phyloP scores from a whole-genome alignment of 2,329 filamentous ascomycete species.

The Phoma herbarum region DNA sequence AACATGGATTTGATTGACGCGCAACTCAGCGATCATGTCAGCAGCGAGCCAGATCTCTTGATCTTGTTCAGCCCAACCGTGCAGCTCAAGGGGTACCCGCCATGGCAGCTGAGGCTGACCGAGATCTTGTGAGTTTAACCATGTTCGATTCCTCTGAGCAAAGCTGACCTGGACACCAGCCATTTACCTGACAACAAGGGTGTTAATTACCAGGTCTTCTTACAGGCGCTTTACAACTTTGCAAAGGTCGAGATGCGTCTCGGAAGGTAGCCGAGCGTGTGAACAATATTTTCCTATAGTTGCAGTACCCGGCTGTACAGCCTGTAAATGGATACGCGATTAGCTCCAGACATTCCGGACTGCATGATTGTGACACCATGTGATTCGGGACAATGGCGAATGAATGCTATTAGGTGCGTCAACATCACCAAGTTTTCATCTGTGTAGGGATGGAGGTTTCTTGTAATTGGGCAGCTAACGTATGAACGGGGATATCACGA shows the following conservation, averaged over 20 bases:
- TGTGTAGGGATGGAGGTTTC: neutral
- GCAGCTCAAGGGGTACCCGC: constrained; percentile 88
- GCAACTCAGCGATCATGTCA: constrained; percentile 80
- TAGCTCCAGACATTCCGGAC: neutral
- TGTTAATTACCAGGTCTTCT: constrained; percentile 93
- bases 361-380: neutral
- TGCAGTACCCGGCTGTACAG: constrained; percentile 29
- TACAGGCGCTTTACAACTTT: constrained; percentile 83
- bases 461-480: neutral
- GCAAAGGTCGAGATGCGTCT: constrained; percentile 89
- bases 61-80: constrained; percentile 86
- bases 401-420: neutral
- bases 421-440: neutral
- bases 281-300: constrained; percentile 11
- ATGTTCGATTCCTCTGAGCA: constrained; percentile 8
- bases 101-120: constrained; percentile 93
- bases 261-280: constrained; percentile 61
- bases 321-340: neutral
- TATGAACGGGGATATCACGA: neutral
- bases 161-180: constrained; percentile 35
- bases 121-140: constrained; percentile 78
- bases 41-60: constrained; percentile 88
- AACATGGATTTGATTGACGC: constrained; percentile 86
- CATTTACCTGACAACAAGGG: constrained; percentile 74
- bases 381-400: neutral